Evolutionary conservation across 208 protist species (phyloP).

Genomic region (Acanthamoeba culbertsoni): DNA sequence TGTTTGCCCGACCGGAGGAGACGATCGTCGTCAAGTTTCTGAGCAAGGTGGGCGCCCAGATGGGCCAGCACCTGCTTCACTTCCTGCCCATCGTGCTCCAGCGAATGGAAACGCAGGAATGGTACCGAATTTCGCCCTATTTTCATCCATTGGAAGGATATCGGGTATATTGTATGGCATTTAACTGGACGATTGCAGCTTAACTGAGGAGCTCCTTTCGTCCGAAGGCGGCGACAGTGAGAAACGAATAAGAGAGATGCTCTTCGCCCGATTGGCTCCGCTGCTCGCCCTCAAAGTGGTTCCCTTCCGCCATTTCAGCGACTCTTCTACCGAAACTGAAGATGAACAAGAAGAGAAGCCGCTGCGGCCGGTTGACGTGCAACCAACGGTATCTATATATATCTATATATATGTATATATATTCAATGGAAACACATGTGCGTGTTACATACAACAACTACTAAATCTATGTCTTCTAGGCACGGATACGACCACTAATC

Average conservation of each 20-base stretch:
- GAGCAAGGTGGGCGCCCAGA: not conserved
- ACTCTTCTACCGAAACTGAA: not conserved
- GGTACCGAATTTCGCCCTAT: not conserved
- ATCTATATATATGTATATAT: too few relatives aligned
- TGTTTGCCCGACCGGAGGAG: conserved; percentile 16
- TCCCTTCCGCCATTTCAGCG: not conserved
- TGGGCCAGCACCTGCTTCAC: not conserved
- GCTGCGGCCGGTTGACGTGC: too few relatives aligned
- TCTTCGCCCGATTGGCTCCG: not conserved
- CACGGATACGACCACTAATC: too few relatives aligned
- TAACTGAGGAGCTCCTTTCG: not conserved
- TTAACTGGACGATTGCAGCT: not conserved
- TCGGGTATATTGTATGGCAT: not conserved
- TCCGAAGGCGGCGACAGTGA: not conserved
- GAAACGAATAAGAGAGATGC: not conserved
- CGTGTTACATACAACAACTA: too few relatives aligned
- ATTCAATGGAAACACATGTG: too few relatives aligned
- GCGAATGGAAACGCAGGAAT: not conserved
- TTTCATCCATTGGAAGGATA: not conserved
- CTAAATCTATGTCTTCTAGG: too few relatives aligned
- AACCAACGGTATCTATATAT: too few relatives aligned
- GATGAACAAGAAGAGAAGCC: not conserved
- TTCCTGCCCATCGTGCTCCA: not conserved
- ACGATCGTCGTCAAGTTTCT: conserved; percentile 2
- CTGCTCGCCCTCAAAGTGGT: conserved; percentile 19